Evolutionary conservation across 495 filamentous ascomycete genomes (phyloP), one percentile per base, ranked within the genome.

Genomic region (Podospora didyma): DNA sequence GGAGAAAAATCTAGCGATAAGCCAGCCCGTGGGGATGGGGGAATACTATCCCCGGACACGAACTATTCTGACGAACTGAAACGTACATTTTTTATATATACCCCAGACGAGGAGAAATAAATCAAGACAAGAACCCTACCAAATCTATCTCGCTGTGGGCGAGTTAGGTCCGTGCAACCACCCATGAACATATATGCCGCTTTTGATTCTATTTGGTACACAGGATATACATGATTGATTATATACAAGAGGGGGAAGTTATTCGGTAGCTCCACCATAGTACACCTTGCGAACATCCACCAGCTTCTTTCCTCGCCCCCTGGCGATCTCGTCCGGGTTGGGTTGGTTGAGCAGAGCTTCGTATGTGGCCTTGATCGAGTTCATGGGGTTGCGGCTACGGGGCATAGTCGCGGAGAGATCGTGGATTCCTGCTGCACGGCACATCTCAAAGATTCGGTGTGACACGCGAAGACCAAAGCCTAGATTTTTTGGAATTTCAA

Each of bases 231-330:
- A 31, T 31, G 26, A 31, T 31, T 31, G 9, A 9, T 4, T 9
- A 31, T 31, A n/a, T n/a, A n/a, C n/a, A n/a, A n/a, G n/a, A n/a
- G n/a, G n/a, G 26, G 26, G 26, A 21, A 24, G 12, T 64, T 70
- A 75, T 37, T 76, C 80, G 63, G 84, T 78, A 68, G 80, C 81
- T 11, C 92, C 92, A 17, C 88, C 90, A 75, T 97, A 97, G 76
- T 99, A 99, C 65, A 97, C 94, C 79, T 92, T 97, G 65, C 94
- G 79, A 46, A 92, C 87, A 78, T 98, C 94, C 17, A 97, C 91
- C 61, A 98, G 72, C 81, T 98, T 98, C 81, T 85, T 91, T 45
- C 94, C 93, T 50, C 90, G 74, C 41, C 86, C 93, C 28, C 86
- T 76, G 45, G 94, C 94, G 67, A 98, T 81, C 63, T 91, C 86